These are phyloP conservation scores for Psidium guajava DNA, from an alignment of 345 rosid genomes.

Conservation along the genomic window DNA sequence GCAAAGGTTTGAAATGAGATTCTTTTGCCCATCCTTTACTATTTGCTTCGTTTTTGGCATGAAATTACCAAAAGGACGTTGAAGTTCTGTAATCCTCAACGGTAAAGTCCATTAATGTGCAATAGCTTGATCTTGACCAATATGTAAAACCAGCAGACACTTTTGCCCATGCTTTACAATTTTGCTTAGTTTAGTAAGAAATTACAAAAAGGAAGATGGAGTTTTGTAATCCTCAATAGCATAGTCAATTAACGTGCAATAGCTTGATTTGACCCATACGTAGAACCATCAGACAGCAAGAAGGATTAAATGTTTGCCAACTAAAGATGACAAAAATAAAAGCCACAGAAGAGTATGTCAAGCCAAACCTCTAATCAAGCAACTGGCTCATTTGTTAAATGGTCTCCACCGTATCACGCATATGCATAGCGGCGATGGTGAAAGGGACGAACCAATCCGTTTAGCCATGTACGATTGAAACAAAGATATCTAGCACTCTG, in stretches of 20 bases:
- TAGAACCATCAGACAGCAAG: neutral
- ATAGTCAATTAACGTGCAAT: neutral
- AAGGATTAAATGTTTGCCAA: neutral
- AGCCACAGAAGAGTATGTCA: neutral
- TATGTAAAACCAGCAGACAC: neutral
- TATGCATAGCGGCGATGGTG: neutral
- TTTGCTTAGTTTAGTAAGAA: neutral
- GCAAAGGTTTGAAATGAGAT: neutral
- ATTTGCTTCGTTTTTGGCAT: neutral
- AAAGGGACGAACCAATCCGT: neutral
- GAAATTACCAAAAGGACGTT: neutral
- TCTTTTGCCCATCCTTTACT: neutral
- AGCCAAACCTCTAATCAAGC: neutral
- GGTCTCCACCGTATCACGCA: neutral
- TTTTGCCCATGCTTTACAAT: neutral
- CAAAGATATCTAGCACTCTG: neutral
- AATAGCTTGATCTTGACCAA: neutral
- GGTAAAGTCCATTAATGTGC: neutral
- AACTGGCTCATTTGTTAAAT: neutral
- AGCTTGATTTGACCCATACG: neutral
- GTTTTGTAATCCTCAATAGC: neutral
- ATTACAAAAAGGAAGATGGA: neutral
- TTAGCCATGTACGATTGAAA: neutral
- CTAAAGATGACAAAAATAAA: neutral
- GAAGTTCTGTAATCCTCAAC: neutral